Evolutionary conservation across 768 basidiomycete species (phyloP).

Genomic region (Calocybe indica): DNA sequence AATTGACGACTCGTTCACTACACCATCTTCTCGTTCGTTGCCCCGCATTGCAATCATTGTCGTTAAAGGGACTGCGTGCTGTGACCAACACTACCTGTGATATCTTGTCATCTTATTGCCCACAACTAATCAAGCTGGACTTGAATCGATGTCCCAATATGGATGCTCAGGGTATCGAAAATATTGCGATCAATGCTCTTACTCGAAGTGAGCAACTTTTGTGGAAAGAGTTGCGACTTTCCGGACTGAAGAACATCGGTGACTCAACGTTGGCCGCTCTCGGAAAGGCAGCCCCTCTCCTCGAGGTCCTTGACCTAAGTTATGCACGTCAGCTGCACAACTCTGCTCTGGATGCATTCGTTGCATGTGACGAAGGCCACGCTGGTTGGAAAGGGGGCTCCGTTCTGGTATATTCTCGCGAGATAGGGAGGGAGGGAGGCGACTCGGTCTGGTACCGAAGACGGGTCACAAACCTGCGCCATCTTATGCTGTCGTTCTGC

Average conservation of each 20-base stretch:
- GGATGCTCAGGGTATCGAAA: constrained; percentile 55
- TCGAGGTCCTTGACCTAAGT: constrained; percentile 80
- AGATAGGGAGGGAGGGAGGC: constrained; percentile 57
- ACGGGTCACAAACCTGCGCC: constrained; percentile 63
- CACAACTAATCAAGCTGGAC: constrained; percentile 54
- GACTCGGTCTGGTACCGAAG: constrained; percentile 45
- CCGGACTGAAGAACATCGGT: constrained; percentile 56
- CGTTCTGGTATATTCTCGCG: constrained; percentile 49
- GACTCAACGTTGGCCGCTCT: constrained; percentile 60
- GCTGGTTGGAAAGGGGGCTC: constrained; percentile 30
- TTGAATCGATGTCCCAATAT: constrained; percentile 68
- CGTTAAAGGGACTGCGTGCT: constrained; percentile 59
- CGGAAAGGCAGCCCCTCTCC: constrained; percentile 60
- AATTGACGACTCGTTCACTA: constrained; percentile 60
- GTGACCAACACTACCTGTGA: constrained; percentile 75
- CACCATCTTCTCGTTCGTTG: constrained; percentile 66
- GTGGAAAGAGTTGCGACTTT: constrained; percentile 60
- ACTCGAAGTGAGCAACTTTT: constrained; percentile 41
- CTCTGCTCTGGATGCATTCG: constrained; percentile 68
- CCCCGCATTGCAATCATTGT: constrained; percentile 49
- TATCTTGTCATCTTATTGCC: constrained; percentile 54
- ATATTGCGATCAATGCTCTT: constrained; percentile 37
- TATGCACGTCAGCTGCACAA: constrained; percentile 69
- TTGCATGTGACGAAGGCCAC: constrained; percentile 41
- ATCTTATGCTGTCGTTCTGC: constrained; percentile 71